These are phyloP conservation scores for Cutaneotrichosporon dermatis DNA, from an alignment of 1,284 basidiomycete genomes.

Conservation along the genomic window DNA sequence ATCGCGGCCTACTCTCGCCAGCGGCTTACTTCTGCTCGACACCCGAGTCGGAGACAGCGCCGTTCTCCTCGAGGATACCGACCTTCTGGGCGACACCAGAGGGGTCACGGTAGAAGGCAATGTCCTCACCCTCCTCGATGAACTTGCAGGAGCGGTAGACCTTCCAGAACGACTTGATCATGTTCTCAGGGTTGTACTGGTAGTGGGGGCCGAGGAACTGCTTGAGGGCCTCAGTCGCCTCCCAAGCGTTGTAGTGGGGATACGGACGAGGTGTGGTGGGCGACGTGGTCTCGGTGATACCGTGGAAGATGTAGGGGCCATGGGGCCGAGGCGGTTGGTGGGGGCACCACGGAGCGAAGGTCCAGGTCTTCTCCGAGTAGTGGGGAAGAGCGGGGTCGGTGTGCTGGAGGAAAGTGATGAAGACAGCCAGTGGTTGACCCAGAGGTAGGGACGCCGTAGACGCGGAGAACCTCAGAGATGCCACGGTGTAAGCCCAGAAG, in stretches of 20 bases:
- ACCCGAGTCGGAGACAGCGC: constrained; percentile 73
- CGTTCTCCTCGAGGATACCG: constrained; percentile 58
- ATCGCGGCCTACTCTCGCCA: too few relatives aligned
- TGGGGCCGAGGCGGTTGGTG: constrained; percentile 77
- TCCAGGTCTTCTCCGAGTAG: constrained; percentile 87
- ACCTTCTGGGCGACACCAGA: constrained; percentile 67
- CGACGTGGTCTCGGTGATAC: constrained; percentile 92
- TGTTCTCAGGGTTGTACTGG: constrained; percentile 53
- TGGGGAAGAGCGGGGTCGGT: constrained; percentile 52
- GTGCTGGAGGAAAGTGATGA: constrained; percentile 79
- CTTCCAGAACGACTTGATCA: constrained; percentile 54
- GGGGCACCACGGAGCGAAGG: constrained; percentile 92
- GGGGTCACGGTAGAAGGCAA: constrained; percentile 89
- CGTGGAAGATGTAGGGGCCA: constrained; percentile 69
- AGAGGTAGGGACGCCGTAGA: constrained; percentile 87
- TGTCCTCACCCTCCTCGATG: constrained; percentile 85
- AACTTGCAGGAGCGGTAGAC: constrained; percentile 57
- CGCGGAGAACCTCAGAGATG: constrained; percentile 68
- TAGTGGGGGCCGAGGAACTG: constrained; percentile 63
- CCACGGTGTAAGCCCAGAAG: constrained; percentile 62
- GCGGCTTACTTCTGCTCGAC: constrained; percentile 55
- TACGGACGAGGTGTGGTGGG: constrained; percentile 88
- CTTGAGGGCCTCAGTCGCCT: constrained; percentile 84
- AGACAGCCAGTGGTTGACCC: constrained; percentile 81
- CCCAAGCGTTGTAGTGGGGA: constrained; percentile 87